Conservation (phyloP, 2,329 filamentous ascomycete species). For the Fusarium multiceps region DNA sequence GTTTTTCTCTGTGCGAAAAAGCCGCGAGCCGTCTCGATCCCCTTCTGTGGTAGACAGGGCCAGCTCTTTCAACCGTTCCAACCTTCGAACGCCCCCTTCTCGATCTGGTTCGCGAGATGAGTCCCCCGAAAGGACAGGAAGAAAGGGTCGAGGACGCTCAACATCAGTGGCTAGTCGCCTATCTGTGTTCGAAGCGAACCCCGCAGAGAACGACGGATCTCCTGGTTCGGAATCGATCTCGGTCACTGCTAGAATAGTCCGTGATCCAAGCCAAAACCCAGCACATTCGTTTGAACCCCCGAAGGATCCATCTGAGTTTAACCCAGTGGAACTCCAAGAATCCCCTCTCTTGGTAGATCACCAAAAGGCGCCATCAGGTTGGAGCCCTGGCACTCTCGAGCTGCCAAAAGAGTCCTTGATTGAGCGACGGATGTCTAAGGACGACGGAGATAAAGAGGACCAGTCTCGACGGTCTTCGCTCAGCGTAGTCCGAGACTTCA, state of each 20-base stretch:
- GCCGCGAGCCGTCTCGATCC: constrained; percentile 57
- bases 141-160: constrained; percentile 58
- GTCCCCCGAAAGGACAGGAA: constrained; percentile 57
- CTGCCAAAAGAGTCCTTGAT: constrained; percentile 58
- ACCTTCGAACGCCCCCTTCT: constrained; percentile 49
- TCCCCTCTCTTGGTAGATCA: constrained; percentile 70
- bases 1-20: constrained; percentile 69
- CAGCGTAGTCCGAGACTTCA: constrained; percentile 69
- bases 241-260: constrained; percentile 85
- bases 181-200: constrained; percentile 63
- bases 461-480: constrained; percentile 67
- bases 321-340: constrained; percentile 65
- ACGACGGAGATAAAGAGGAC: constrained; percentile 52
- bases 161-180: constrained; percentile 66
- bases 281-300: constrained; percentile 55
- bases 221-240: constrained; percentile 79
- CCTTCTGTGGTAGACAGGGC: constrained; percentile 60
- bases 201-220: constrained; percentile 36
- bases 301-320: constrained; percentile 58
- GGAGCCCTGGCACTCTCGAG: constrained; percentile 44
- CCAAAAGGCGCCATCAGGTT: constrained; percentile 52
- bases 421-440: constrained; percentile 60
- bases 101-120: constrained; percentile 57
- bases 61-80: constrained; percentile 52
- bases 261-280: constrained; percentile 65